Evolutionary conservation across 148 eudicot genomes (phyloP).

Genomic region (Vaccinium vitisidaea): DNA sequence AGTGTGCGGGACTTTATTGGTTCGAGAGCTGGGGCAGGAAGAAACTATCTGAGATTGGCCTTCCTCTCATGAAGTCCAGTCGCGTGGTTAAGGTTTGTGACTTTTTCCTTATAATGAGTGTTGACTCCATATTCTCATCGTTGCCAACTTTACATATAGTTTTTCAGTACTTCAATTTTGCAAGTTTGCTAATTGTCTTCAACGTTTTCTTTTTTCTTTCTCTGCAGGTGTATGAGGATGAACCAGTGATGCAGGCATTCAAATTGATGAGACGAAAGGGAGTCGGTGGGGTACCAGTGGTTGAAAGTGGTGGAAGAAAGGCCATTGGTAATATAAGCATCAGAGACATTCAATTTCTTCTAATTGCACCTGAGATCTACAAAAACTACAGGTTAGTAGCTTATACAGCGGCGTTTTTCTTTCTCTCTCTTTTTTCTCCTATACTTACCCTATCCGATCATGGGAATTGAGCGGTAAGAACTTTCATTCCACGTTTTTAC

Average conservation of each 20-base stretch:
- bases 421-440: neutral
- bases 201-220: neutral
- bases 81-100: constrained; percentile 56
- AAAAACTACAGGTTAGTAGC: constrained; percentile 69
- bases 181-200: neutral
- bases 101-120: neutral
- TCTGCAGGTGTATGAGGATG: constrained; percentile 72
- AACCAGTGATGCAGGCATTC: constrained; percentile 89
- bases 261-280: constrained; percentile 80
- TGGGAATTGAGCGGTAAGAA: neutral
- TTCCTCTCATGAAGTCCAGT: constrained; percentile 68
- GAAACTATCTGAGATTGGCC: constrained; percentile 71
- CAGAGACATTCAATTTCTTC: constrained; percentile 86
- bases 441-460: neutral
- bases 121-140: neutral
- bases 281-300: constrained; percentile 82
- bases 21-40: constrained; percentile 86
- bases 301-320: constrained; percentile 64
- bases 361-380: constrained; percentile 87
- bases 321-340: constrained; percentile 93
- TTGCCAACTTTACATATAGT: neutral
- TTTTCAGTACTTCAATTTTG: neutral
- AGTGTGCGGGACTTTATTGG: constrained; percentile 95
- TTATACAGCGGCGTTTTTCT: neutral
- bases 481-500: constrained; percentile 17